Evolutionary conservation across 805 yeast species (phyloP).

Genomic region (Metschnikowia hibisci): DNA sequence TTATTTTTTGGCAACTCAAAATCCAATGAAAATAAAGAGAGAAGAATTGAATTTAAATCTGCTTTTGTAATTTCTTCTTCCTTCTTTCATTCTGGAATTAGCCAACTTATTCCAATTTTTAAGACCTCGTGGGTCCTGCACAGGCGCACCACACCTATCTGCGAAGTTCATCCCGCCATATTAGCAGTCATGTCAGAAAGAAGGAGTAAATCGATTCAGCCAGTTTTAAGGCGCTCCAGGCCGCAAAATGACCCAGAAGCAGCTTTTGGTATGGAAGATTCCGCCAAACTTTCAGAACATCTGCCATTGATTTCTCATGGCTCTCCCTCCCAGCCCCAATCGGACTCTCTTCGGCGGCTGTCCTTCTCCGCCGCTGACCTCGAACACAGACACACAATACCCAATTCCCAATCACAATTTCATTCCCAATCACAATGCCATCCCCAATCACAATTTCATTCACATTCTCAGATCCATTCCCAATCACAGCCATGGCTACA

Average conservation of each 20-base stretch:
- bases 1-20: no score
- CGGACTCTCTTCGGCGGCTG: conserved; percentile 8
- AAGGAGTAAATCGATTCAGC: conserved; percentile 3
- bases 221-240: not conserved
- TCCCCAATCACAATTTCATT: not conserved
- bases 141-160: not conserved
- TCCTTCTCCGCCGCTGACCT: conserved; percentile 17
- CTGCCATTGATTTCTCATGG: not conserved
- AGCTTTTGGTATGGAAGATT: not conserved
- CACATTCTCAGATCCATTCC: not conserved
- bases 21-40: no score
- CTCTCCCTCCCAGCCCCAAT: not conserved
- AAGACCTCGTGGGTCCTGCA: not conserved
- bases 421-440: not conserved
- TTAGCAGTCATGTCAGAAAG: not conserved
- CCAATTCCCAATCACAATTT: not conserved
- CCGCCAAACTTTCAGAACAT: not conserved
- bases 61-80: no score
- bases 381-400: conserved; percentile 3
- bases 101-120: no score
- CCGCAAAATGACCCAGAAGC: not conserved
- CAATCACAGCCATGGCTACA: conserved; percentile 24
- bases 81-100: no score
- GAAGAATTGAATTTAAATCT: no score
- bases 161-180: not conserved